Conservation (phyloP, 2,329 filamentous ascomycete genomes). For the Pseudopyricularia cyperi region DNA sequence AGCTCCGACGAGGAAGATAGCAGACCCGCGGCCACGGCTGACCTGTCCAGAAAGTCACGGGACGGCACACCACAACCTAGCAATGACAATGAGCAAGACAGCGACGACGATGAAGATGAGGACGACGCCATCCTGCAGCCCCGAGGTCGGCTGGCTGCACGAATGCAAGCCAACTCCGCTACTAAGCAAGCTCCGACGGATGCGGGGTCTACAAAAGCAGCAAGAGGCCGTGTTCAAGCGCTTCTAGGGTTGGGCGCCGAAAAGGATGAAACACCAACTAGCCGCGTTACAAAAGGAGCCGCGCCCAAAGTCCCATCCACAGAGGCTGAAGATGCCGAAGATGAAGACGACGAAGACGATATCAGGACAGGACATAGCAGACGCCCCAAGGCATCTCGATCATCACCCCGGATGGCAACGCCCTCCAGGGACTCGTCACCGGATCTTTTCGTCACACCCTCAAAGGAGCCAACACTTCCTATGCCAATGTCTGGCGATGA, state of each 20-base stretch:
- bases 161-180: slow-evolving; percentile 34
- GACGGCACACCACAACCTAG: background rate
- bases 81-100: slow-evolving; percentile 5
- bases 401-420: slow-evolving; percentile 4
- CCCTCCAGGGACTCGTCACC: slow-evolving; percentile 27
- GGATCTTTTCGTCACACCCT: slow-evolving; percentile 44
- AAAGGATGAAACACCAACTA: slow-evolving; percentile 11
- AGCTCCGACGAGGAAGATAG: slow-evolving; percentile 15
- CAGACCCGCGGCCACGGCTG: background rate
- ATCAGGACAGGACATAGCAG: slow-evolving; percentile 12
- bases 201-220: slow-evolving; percentile 15
- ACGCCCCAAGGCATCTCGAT: slow-evolving; percentile 13
- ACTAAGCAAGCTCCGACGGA: slow-evolving; percentile 8
- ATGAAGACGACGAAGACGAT: slow-evolving; percentile 15
- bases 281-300: too few relatives aligned
- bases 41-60: background rate
- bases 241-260: slow-evolving; percentile 18
- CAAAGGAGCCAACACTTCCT: slow-evolving; percentile 6
- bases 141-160: slow-evolving; percentile 49
- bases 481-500: slow-evolving; percentile 23
- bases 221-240: slow-evolving; percentile 28
- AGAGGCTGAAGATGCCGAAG: slow-evolving; percentile 7
- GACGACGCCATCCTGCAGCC: slow-evolving; percentile 41
- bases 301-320: background rate
- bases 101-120: slow-evolving; percentile 19